Base-by-base conservation (phyloP, 345 rosid genomes). In the Cardamine occulta region DNA sequence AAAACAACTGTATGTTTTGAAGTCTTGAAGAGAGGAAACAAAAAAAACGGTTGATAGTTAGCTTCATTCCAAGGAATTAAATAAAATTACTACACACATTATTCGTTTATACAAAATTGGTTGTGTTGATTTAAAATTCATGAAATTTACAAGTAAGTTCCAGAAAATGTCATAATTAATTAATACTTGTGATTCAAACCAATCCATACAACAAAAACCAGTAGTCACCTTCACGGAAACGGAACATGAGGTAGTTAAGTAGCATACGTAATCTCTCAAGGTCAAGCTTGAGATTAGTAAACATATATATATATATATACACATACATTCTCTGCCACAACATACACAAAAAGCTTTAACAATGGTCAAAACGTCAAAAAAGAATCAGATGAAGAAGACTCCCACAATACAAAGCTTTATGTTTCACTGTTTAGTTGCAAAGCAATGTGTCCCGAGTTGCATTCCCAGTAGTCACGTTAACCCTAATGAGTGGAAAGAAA, bases 361-460 rank as follows among this genome's bases (percentile, higher is more conserved):
- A 69, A 53, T 52, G 63, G 32, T 40, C 63, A 49, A 49, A 71
- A 10, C 37, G 51, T 23, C 4, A 32, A 51, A 73, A 73, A 54
- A 61, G 17, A 53, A n/a, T 49, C 44, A 35, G 15, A 62, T 10
- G 57, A 69, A 69, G 64, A 62, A 69, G 74, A 42, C 31, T 34
- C 23, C 29, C 68, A 39, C 21, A 42, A 54, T 24, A 29, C 52
- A 70, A 55, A 39, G 51, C 49, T 66, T 42, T 31, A 49, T 64
- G 37, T 24, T 55, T 71, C 6, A 66, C 67, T 40, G 65, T 61
- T 81, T 88, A 93, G 53, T 78, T 90, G 81, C 97, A 94, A 2
- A 91, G 89, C 84, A 89, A 66, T 29, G 98, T 88, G 32, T 87
- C 98, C 3, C 91, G 79, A 6, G 98, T 94, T 17, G 88, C 85